phyloP scores from a whole-genome alignment of 805 yeast species.

The Metschnikowia amazonensis region DNA sequence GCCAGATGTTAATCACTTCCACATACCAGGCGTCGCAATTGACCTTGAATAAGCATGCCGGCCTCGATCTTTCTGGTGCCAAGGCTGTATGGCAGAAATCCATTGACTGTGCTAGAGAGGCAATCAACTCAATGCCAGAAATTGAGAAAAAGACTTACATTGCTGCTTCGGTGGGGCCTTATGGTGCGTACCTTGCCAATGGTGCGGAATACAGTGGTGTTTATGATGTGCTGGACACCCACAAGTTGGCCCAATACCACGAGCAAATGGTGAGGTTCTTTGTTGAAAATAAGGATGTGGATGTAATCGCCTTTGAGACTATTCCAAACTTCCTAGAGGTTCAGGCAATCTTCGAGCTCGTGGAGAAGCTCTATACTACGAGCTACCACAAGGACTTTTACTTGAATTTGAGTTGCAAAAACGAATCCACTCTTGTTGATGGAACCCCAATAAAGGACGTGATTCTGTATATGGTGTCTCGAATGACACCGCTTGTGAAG shows the following conservation, averaged over 20 bases:
- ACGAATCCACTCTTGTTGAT: constrained; percentile 24
- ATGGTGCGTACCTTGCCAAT: constrained; percentile 63
- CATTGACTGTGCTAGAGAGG: constrained; percentile 15
- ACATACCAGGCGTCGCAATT: constrained; percentile 19
- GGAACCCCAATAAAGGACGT: constrained; percentile 28
- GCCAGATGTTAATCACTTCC: constrained; percentile 18
- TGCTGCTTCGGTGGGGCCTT: constrained; percentile 74
- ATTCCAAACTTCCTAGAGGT: constrained; percentile 62
- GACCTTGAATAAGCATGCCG: constrained; percentile 15
- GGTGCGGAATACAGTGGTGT: constrained; percentile 76
- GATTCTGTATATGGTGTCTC: constrained; percentile 28
- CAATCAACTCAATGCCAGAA: constrained; percentile 2
- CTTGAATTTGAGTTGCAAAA: constrained; percentile 34
- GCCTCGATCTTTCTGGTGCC: constrained; percentile 10
- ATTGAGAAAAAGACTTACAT: constrained; percentile 24
- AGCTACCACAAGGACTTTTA: constrained; percentile 40
- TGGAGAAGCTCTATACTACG: constrained; percentile 26
- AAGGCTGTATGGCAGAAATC: constrained; percentile 16
- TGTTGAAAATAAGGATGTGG: constrained; percentile 40
- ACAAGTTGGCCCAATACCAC: constrained; percentile 50
- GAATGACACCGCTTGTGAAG: constrained; percentile 10
- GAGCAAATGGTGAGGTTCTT: constrained; percentile 40
- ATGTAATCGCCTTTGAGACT: constrained; percentile 66
- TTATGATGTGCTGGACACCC: constrained; percentile 41
- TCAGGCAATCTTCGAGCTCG: constrained; percentile 42